Evolutionary conservation across 768 basidiomycete species (phyloP), one percentile per base, ranked within the genome.

Genomic region (Wakefieldia striispora): DNA sequence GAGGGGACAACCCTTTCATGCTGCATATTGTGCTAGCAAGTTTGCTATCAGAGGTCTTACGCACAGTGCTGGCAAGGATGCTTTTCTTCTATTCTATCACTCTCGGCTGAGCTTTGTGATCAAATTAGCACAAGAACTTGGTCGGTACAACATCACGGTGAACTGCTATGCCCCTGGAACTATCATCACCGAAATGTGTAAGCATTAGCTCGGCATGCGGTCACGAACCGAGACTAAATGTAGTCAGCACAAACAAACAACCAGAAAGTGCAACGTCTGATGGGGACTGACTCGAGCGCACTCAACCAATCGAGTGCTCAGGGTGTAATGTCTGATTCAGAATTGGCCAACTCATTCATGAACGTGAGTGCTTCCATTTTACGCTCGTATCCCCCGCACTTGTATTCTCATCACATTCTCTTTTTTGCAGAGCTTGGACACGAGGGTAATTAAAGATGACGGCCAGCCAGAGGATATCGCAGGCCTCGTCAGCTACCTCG

Each of bases 41-140:
- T 76, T 71, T 29, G 72, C 71, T 9, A 46, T 77, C 26, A 69
- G 73, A 26, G 71, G 70, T 1, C 45, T 77, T 17, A 76, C 73
- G 7, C 76, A 76, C 46, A 57, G 58, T 3, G 62, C 67, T 1
- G 70, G 76, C 74, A 57, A 39, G 49, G 37, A 35, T 35, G 10
- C 3, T 14, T 1, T 7, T 24, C 2, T 13, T 37, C 24, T 17
- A 1, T 12, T 7, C 4, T 21, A n/a, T 10, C 26, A 9, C 9
- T 5, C 19, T 34, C 19, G 3, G 48, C 17, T 45, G 17, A 47
- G 16, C 14, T 13, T 13, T 19, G 19, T 14, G 8, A 38, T 19
- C 9, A 9, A 6, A 23, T 34, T 19, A 57, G 55, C 62, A 21
- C 17, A 58, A 10, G 73, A 75, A 52, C 58, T 71, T 23, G 68